A percentile compares a stretch with the other conserved stretches of the same genome.
Conservation (phyloP, 345 rosid species). For the Brassica incana region DNA sequence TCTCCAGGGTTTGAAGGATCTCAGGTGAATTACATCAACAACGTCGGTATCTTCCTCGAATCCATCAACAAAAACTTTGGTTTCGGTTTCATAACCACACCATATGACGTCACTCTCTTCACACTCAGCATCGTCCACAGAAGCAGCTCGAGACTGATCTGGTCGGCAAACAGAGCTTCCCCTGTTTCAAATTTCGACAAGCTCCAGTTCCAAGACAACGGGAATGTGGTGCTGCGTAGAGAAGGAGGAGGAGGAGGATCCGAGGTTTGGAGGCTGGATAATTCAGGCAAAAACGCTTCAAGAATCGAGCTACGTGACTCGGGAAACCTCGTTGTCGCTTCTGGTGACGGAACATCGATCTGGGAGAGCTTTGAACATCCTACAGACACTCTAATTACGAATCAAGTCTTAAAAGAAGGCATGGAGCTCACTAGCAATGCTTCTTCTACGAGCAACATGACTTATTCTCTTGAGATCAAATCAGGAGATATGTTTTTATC, state of each 20-base stretch:
- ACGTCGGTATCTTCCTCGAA: conserved; percentile 59
- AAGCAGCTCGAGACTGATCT: conserved; percentile 44
- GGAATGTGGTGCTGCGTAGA: conserved; percentile 52
- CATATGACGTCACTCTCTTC: conserved; percentile 48
- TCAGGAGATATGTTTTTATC: conserved; percentile 76
- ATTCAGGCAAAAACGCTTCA: conserved; percentile 53
- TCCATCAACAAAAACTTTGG: conserved; percentile 65
- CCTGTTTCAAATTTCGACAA: conserved; percentile 66
- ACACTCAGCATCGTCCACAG: conserved; percentile 57
- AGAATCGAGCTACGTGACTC: conserved; percentile 71
- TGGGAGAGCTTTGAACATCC: conserved; percentile 98
- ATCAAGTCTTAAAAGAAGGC: conserved; percentile 61
- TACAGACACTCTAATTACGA: conserved; percentile 60
- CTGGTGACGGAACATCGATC: conserved; percentile 38
- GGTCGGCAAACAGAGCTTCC: conserved; percentile 76
- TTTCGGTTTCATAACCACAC: conserved; percentile 58
- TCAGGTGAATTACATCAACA: conserved; percentile 66
- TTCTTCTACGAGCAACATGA: conserved; percentile 53
- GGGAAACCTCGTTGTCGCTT: conserved; percentile 72
- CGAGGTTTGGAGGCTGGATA: conserved; percentile 60
- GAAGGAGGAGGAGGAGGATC: conserved; percentile 24
- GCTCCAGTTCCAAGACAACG: conserved; percentile 52
- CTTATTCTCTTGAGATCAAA: conserved; percentile 68
- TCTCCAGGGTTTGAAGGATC: conserved; percentile 56
- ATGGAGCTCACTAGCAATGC: conserved; percentile 70